Conservation (phyloP, 2,329 filamentous ascomycete genomes). For the Fusarium sororula region DNA sequence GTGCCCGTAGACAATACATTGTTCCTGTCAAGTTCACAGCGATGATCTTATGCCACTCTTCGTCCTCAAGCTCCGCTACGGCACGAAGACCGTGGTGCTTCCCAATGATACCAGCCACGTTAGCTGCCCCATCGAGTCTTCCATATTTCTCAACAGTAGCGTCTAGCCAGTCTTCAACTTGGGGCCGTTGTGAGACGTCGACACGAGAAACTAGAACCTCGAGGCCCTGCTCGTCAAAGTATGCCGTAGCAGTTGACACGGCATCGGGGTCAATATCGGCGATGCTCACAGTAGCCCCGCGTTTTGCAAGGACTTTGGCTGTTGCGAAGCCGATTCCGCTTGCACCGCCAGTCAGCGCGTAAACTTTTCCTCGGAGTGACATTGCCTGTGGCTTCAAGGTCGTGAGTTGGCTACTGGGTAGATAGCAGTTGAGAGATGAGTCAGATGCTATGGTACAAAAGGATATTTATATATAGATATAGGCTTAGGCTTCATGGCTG, state of each 20-base stretch:
- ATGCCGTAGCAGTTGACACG: constrained; percentile 43
- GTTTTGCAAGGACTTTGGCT: constrained; percentile 48
- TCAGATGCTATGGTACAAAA: not conserved
- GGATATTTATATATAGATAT: not conserved
- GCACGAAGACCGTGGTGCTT: constrained; percentile 52
- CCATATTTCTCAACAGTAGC: constrained; percentile 59
- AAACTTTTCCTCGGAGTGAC: constrained; percentile 48
- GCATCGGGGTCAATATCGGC: constrained; percentile 49
- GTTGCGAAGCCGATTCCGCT: constrained; percentile 56
- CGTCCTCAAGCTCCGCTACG: constrained; percentile 56
- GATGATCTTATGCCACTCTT: constrained; percentile 60
- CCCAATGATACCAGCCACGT: constrained; percentile 63
- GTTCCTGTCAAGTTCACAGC: constrained; percentile 60
- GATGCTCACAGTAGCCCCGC: constrained; percentile 51
- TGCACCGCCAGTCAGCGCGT: constrained; percentile 54
- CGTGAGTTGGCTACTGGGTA: not conserved
- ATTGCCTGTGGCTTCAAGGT: constrained; percentile 22
- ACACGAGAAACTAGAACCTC: constrained; percentile 52
- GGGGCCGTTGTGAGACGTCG: constrained; percentile 56
- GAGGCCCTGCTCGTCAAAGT: constrained; percentile 42
- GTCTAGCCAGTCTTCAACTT: constrained; percentile 62
- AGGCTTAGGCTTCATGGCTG: not conserved
- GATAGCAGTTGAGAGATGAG: not conserved
- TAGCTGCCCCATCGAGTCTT: constrained; percentile 63
- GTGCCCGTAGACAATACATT: constrained; percentile 60